Evolutionary conservation across 345 rosid genomes (phyloP).

Genomic region (Theobroma cacao): DNA sequence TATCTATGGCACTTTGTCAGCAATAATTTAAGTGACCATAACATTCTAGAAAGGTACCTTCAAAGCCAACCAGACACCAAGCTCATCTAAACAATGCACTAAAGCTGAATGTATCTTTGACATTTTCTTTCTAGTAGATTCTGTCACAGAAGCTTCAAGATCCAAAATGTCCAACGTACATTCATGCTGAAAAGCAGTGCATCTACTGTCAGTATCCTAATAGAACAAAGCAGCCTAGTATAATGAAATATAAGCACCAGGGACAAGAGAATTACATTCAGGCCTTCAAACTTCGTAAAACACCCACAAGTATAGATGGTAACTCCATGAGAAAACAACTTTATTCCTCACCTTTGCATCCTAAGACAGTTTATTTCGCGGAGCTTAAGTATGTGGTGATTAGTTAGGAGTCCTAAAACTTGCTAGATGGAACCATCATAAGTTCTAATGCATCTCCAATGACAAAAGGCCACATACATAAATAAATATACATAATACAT

Average conservation of each 20-base stretch:
- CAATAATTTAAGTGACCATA: background rate
- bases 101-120: conserved; percentile 38
- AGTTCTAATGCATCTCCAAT: background rate
- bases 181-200: conserved; percentile 50
- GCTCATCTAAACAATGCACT: conserved; percentile 60
- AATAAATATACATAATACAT: background rate
- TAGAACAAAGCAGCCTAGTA: background rate
- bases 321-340: background rate
- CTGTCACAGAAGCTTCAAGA: conserved; percentile 30
- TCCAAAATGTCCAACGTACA: conserved; percentile 31
- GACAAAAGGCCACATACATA: background rate
- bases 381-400: background rate
- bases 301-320: background rate
- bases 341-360: background rate
- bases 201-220: conserved; percentile 9
- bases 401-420: background rate
- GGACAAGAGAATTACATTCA: background rate
- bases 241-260: background rate
- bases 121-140: conserved; percentile 42
- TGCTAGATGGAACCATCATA: background rate
- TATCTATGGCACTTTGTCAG: conserved; percentile 2
- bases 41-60: conserved; percentile 50
- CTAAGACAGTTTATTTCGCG: background rate
- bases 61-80: conserved; percentile 73
- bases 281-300: background rate